Base-by-base conservation (phyloP, 768 basidiomycete species). In the Nidularia sp. region DNA sequence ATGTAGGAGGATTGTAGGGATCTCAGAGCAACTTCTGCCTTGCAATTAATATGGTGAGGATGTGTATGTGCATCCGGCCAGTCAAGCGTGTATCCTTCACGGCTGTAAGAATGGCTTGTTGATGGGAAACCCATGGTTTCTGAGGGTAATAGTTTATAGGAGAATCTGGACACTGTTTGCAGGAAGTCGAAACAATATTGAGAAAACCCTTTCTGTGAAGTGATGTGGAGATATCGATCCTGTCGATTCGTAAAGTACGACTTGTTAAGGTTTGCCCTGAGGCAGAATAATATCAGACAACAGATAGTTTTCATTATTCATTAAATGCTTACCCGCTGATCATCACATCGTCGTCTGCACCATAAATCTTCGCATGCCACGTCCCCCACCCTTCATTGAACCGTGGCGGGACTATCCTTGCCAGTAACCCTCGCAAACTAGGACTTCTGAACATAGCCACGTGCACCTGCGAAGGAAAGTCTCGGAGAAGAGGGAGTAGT, bases 361-460 rank as follows among this genome's bases (percentile, higher is more conserved):
- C 93, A 62, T 99, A 99, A 51, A 94, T 80, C 69, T 99, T 99
- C 3, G 92, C 88, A 65, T 98, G 97, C 95, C 95, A 98, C 1
- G 95, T 93, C 0, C 95, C 96, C 90, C 94, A 98, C 1, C 95
- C 97, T 70, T 99, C 97, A 60, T 99, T 96, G 70, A 93, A 97
- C 50, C 97, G 78, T 22, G 90, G 86, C 5, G 97, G 97, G 5
- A 98, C 85, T 31, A 96, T 54, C 51, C 76, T 79, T 32, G 89
- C 81, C 66, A 90, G 75, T 29, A 90, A 53, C 0, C 90, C 88
- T 13, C 83, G 77, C 31, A 98, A 76, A 48, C 84, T 89, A 0
- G 97, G 96, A 61, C 91, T 93, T 45, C 91, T 83, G 60, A 93
- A 99, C 56, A 98, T 76, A 35, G 84, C 83, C 6, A 96, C 74